Evolutionary conservation across 345 rosid species (phyloP).

Genomic region (Corchorus olitorius): DNA sequence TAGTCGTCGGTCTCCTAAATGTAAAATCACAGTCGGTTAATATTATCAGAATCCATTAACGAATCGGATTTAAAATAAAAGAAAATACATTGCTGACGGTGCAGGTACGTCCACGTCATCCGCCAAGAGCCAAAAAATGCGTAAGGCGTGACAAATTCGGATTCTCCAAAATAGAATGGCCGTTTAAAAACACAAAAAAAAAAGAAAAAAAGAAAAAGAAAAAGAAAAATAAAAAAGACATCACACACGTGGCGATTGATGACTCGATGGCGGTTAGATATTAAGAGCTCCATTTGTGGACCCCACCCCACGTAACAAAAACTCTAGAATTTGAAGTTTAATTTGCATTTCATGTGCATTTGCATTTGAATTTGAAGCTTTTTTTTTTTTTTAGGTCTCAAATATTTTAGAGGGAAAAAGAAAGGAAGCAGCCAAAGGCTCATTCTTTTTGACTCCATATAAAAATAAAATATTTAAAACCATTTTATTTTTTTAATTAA

Average conservation of each 20-base stretch:
- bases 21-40: slow-evolving; percentile 23
- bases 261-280: slow-evolving; percentile 24
- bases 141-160: slow-evolving; percentile 49
- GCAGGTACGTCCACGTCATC: slow-evolving; percentile 61
- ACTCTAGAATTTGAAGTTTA: neutral
- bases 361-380: slow-evolving; percentile 22
- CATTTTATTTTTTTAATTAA: neutral
- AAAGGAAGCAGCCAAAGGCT: slow-evolving; percentile 29
- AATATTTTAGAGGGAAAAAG: slow-evolving; percentile 16
- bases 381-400: slow-evolving; percentile 21
- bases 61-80: slow-evolving; percentile 32
- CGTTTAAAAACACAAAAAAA: slow-evolving; percentile 11
- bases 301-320: slow-evolving; percentile 17
- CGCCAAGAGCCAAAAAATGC: slow-evolving; percentile 43
- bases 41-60: slow-evolving; percentile 23
- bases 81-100: slow-evolving; percentile 40
- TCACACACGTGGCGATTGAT: slow-evolving; percentile 29
- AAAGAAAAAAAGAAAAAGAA: neutral
- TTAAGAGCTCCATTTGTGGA: slow-evolving; percentile 7
- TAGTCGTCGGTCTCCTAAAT: neutral
- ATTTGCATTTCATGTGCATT: slow-evolving; percentile 31
- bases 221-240: neutral
- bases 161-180: slow-evolving; percentile 31
- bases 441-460: slow-evolving; percentile 36
- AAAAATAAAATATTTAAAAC: slow-evolving; percentile 4